Conservation (phyloP, 2,329 filamentous ascomycete genomes). For the Ophiostoma sp. region DNA sequence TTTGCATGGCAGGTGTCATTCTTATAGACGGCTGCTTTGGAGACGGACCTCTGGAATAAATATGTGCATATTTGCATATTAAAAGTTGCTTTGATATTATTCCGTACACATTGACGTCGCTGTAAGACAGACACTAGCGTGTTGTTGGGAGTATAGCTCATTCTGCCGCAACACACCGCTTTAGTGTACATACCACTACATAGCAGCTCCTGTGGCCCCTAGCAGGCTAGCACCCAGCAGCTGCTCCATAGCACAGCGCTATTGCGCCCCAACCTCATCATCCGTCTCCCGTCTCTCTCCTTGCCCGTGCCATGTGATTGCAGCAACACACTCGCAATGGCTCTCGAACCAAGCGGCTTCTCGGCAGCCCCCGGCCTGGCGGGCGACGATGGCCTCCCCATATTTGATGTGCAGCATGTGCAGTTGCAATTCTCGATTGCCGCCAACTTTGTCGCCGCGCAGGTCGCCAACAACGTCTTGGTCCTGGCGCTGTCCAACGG, state of each 20-base stretch:
- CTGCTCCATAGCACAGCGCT: not conserved
- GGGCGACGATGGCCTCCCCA: slow-evolving; percentile 63
- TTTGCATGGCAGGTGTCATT: not conserved
- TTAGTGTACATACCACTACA: not conserved
- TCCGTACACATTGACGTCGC: not conserved
- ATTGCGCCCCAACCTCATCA: slow-evolving; percentile 14
- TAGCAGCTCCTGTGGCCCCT: not conserved
- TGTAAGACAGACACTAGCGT: slow-evolving; percentile 10
- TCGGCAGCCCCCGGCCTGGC: slow-evolving; percentile 47
- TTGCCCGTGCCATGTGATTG: slow-evolving; percentile 19
- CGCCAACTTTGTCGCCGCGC: slow-evolving; percentile 90
- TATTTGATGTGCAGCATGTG: slow-evolving; percentile 91
- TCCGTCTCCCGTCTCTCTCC: not conserved
- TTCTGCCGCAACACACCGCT: slow-evolving; percentile 21
- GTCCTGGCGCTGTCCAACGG: slow-evolving; percentile 88
- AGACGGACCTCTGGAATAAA: not conserved
- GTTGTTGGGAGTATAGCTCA: slow-evolving; percentile 9
- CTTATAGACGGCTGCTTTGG: not conserved
- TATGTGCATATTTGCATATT: not conserved
- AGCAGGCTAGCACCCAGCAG: not conserved
- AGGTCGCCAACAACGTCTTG: slow-evolving; percentile 95
- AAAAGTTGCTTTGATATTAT: too few relatives aligned
- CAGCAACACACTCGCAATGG: slow-evolving; percentile 41
- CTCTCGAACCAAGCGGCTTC: slow-evolving; percentile 69
- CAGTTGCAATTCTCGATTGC: slow-evolving; percentile 92